Evolutionary conservation across 1,284 basidiomycete genomes (phyloP), one percentile per base, ranked within the genome.

Genomic region (Leccinum pallidistipes): DNA sequence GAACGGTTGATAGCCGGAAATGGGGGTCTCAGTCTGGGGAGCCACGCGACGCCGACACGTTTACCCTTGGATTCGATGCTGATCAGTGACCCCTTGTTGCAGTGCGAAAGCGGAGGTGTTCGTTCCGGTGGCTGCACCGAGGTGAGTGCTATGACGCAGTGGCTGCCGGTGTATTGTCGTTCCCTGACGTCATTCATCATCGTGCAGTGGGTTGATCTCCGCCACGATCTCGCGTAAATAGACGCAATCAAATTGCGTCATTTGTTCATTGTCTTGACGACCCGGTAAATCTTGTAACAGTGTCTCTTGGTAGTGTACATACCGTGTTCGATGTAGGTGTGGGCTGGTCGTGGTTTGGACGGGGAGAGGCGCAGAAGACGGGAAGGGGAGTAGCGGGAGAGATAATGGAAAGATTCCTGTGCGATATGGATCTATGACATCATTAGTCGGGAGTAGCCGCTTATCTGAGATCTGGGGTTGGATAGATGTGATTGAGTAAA

Each of bases 81-180:
- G 57, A 74, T 58, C 24, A 18, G 7, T 40, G 38, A 40, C 18
- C 29, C 50, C 55, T 59, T 49, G 36, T 55, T 73, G 71, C 71
- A 90, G 88, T 69, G 80, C 85, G 2, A 78, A 83, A n/a, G 91
- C 90, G 51, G 91, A 94, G 71, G 92, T 94, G 24, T 94, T 94
- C 76, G 81, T 86, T 66, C 92, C 92, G 49, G 78, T 91, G 54
- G 80, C 88, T n/a, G 88, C 90, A 34, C 92, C 92, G 36, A 91
- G 88, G 87, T 89, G 65, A 71, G 76, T 66, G 62, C 3, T 40
- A 64, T 63, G 70, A 72, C 71, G 71, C 71, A 64, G 55, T 57
- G 38, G 60, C 50, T 56, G 53, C 24, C 29, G 58, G 54, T 8
- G 47, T 56, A 57, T 51, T 56, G 43, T 55, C 67, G 68, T 47